Evolutionary conservation across 2,329 filamentous ascomycete genomes (phyloP).

Genomic region (Penicillium paneum): DNA sequence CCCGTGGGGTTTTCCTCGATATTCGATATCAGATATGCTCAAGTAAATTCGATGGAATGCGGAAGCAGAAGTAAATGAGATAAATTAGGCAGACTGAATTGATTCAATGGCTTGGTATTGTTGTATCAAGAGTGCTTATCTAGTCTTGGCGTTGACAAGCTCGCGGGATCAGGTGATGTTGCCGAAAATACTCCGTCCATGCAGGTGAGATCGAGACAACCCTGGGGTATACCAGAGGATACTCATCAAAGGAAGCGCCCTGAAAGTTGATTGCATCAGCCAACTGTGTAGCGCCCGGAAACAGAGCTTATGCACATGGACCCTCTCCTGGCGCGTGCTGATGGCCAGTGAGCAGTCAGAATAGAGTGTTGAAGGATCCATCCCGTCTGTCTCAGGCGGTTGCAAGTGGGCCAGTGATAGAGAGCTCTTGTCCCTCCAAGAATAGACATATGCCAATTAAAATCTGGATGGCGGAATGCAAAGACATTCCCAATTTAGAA

Average conservation of each 20-base stretch:
- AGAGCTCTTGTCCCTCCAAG: neutral
- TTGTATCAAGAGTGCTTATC: no score
- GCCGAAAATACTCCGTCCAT: neutral
- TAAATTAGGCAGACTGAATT: neutral
- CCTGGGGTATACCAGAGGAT: neutral
- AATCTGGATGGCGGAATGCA: no score
- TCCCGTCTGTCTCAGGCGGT: neutral
- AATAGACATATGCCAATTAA: neutral
- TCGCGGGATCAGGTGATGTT: neutral
- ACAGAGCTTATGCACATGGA: constrained; percentile 1
- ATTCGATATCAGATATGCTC: constrained; percentile 19
- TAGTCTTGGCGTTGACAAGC: constrained; percentile 7
- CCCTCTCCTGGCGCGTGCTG: constrained; percentile 3
- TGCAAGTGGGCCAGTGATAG: neutral
- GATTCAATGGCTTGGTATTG: neutral
- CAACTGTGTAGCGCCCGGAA: neutral
- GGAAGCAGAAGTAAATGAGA: no score
- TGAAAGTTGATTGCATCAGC: neutral
- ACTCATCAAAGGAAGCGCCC: no score
- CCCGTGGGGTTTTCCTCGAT: constrained; percentile 38
- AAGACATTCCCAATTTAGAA: neutral
- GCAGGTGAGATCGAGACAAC: no score
- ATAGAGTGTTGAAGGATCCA: neutral
- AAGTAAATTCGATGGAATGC: neutral
- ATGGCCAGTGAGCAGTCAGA: neutral